Base-by-base conservation (phyloP, 352 stramenopile species). In the Phytophthora capsici region DNA sequence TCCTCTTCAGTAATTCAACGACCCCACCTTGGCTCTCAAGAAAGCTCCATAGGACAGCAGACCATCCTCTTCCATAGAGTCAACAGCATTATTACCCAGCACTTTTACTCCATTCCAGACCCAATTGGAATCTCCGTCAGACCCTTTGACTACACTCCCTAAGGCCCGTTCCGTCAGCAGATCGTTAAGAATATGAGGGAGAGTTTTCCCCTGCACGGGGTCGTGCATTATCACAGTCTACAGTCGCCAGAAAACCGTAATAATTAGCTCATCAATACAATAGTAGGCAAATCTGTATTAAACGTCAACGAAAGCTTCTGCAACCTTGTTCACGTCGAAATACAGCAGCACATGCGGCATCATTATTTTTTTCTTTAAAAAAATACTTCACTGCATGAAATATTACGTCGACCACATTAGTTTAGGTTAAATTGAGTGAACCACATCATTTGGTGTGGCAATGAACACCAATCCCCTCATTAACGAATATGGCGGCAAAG, bases 141-240 rank as follows among this genome's bases (percentile, higher is more conserved):
- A 20, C 6, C 8, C 56, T 7, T 60, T 4, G 16, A 58, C 23
- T 13, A 86, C 63, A 23, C 22, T 19, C 4, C 85, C 85, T 6
- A 75, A 71, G 19, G 80, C 78, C 16, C 65, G 63, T 69, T 94
- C 86, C 2, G 80, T 84, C 41, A 94, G 71, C 40, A 94, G 56
- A 46, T 94, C 86, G 57, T 94, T 94, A 4, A 94, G 58, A 49
- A 94, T 88, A 56, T 90, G 57, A 2, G 56, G 53, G n/a, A 94
- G 73, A 6, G 77, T 79, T 68, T 94, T 94, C 61, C 80, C 82
- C 61, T 94, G 86, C 57, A 90, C 74, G 0, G 83, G 86, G 59
- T 94, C 86, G 59, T 91, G 82, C 86, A 94, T 92, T 51, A 94
- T 94, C 41, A 92, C 50, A 1, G 86, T 94, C 86, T 93, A 44